Base-by-base conservation (phyloP, 306 rosid species). In the Prosopis cineraria region DNA sequence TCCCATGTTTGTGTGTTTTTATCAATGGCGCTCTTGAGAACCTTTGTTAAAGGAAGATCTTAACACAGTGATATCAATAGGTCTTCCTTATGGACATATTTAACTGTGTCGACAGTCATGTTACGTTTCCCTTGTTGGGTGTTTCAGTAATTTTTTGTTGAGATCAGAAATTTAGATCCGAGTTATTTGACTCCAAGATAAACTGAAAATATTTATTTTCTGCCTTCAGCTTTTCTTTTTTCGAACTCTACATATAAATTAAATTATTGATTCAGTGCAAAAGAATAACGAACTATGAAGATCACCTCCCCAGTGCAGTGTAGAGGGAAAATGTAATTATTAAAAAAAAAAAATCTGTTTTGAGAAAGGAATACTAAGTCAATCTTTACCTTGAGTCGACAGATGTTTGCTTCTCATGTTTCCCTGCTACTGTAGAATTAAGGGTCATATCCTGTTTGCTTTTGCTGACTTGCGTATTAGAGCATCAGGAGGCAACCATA, bases 391-490 rank as follows among this genome's bases (percentile, higher is more conserved):
- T 72, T 60, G 73, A 68, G 50, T 29, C 48, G 17, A 63, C 72
- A 68, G 56, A 77, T 33, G 48, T 68, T 56, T 80, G 55, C 71
- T 72, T 82, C 81, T 25, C 14, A 52, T 52, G 48, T 74, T 74
- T 84, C 77, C 56, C 56, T 66, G 68, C 17, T 85, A 80, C 64
- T 64, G 45, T 41, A 12, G 55, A 62, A 20, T 24, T 41, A 78
- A 59, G 59, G 66, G 20, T 16, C 8, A 53, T 43, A 11, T 58
- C 25, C 17, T 74, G 65, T 70, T 43, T 43, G 17, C 53, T 37
- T 79, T 64, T 31, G 37, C 56, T 31, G 8, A 36, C 20, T 73
- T 74, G 65, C 31, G 48, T 10, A 37, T 34, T 33, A 10, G 47
- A 45, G 63, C 80, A 44, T 62, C 44, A 48, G 30, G 53, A 52